Evolutionary conservation across 805 yeast genomes (phyloP), one percentile per base, ranked within the genome.

Genomic region (Torulaspora gathmanii): DNA sequence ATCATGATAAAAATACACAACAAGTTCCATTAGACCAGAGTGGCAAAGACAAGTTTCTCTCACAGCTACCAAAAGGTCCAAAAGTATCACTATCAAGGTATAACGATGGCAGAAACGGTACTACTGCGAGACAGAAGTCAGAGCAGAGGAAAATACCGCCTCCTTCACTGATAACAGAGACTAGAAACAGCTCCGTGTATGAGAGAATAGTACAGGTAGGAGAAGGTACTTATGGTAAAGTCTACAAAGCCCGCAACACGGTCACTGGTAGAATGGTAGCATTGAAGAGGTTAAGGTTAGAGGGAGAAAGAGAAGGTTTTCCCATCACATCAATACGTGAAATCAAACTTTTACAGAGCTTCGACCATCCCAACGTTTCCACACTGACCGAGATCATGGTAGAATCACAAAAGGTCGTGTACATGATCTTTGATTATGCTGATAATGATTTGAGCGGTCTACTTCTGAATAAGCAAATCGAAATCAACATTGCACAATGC

Each of bases 261-360:
- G 69, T 78, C 4, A 86, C 96, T 0, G 74, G 78, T 1, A 80
- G 77, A 46, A 69, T 75, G 52, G 93, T 89, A n/a, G 99, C 99
- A 1, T 70, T 93, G 58, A 93, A 93, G 62, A 76, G 83, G 53
- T 71, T 93, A 36, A 68, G 97, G 49, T 73, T 93, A 57, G 97
- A 93, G 60, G 68, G 80, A 6, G 98, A 91, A 62, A 73, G 88
- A 39, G 99, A 93, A 60, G 97, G 98, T 0, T 87, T 93, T 65
- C 99, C 99, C 2, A 85, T 93, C 17, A 93, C 99, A 0, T 95
- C 98, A 0, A 79, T 89, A 59, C 73, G 99, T 53, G 99, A 93
- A 68, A 87, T 90, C 49, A 82, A 88, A 52, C 69, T 91, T 13
- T 70, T 91, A 38, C 97, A 91, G 64, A 54, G 65, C 13, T 80